Evolutionary conservation across 2,329 filamentous ascomycete species (phyloP).

Genomic region (Teratosphaeria destructans): DNA sequence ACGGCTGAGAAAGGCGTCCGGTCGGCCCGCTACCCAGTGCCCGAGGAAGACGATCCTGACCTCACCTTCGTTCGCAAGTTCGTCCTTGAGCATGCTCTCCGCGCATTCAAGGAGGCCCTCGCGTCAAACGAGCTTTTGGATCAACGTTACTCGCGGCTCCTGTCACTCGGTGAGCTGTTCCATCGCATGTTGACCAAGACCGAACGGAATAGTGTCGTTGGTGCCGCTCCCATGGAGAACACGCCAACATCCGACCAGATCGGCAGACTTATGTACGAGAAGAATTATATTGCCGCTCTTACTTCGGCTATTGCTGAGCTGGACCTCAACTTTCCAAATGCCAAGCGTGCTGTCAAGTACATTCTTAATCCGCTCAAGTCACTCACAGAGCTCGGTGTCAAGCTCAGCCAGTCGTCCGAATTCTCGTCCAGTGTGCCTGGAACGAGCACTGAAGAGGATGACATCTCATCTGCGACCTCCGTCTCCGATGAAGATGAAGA

Average conservation of each 20-base stretch:
- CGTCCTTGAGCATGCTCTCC: constrained; percentile 84
- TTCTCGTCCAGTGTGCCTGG: constrained; percentile 50
- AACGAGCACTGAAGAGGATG: constrained; percentile 65
- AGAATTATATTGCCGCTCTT: constrained; percentile 80
- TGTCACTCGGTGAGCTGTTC: constrained; percentile 84
- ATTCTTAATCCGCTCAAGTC: constrained; percentile 83
- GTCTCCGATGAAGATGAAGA: constrained; percentile 54
- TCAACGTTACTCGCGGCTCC: constrained; percentile 74
- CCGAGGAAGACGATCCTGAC: constrained; percentile 66
- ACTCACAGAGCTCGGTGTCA: constrained; percentile 76
- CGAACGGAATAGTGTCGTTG: constrained; percentile 10
- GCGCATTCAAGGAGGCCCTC: constrained; percentile 82
- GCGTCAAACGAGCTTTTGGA: constrained; percentile 71
- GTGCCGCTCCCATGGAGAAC: neutral
- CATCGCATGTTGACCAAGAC: constrained; percentile 74
- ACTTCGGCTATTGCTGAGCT: constrained; percentile 91
- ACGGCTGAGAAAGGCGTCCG: constrained; percentile 58
- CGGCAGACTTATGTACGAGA: constrained; percentile 94
- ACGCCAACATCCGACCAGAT: constrained; percentile 50
- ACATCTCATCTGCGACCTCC: constrained; percentile 77
- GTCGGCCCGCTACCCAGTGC: constrained; percentile 29
- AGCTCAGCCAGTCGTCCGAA: constrained; percentile 71
- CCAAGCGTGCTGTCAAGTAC: constrained; percentile 91
- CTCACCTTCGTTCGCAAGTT: constrained; percentile 89
- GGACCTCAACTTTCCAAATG: constrained; percentile 85